Base-by-base conservation (phyloP, 1,139 yeast genomes). In the Trichomonascaceae sp. region DNA sequence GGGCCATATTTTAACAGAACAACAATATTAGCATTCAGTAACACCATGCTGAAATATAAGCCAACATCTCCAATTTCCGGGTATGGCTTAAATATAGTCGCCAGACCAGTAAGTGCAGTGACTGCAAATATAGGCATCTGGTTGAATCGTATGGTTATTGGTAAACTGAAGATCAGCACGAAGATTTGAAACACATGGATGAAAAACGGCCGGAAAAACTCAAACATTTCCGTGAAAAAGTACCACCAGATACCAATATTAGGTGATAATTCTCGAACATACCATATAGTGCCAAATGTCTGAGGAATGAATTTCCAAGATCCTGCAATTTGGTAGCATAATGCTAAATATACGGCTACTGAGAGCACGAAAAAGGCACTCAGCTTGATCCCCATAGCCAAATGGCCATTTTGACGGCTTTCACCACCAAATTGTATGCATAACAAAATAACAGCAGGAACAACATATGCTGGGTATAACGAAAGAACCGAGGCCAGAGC, bases 181-280 rank as follows among this genome's bases (percentile, higher is more conserved):
- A 84, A 89, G 49, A 91, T 64, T 65, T 90, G 93, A 79, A 91
- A 95, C 27, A 90, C 84, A 10, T 90, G 84, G 45, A 85, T 74
- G 73, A 87, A 93, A 67, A 93, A 90, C 17, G 89, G 84, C 30
- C 86, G 79, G 75, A 93, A 93, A 65, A 84, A 87, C 54, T 85
- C 95, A 72, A 93, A 93, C 84, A 93, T 87, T 68, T 93, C 99
- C 30, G 95, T 86, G 74, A 93, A 93, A 63, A 91, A 83, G 73
- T 93, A 93, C 99, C 99, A 93, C 99, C 99, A 93, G 43, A 93
- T 75, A 0, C 99, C 99, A 59, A 93, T 72, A 69, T 90, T 90
- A 20, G 96, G 96, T 5, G 82, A 77, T 59, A 89, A 81, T 59
- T 88, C 89, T 50, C 77, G 77, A 63, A 87, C 84, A 38, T 76